Percentiles rank a stretch among this genome's conserved stretches.
These are phyloP conservation scores for Corylus heterophylla DNA, from an alignment of 306 rosid species.

Conservation along the genomic window DNA sequence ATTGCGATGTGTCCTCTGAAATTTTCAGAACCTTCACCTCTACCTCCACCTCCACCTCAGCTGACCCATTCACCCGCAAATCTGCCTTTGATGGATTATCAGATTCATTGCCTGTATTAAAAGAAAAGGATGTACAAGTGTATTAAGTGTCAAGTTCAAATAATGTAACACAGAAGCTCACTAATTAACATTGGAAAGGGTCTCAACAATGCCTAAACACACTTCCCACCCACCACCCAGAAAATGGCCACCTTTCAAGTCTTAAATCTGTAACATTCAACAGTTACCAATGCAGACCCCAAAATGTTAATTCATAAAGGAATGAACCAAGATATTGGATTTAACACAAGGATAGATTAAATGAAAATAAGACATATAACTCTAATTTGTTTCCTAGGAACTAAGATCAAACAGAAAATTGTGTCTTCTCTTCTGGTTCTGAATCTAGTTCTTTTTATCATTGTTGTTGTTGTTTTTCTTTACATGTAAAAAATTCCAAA, in stretches of 20 bases:
- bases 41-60: conserved; percentile 49
- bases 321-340: not conserved
- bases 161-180: not conserved
- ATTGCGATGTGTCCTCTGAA: conserved; percentile 30
- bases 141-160: not conserved
- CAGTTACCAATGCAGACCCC: too few species aligned
- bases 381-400: not conserved
- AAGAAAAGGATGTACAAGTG: not conserved
- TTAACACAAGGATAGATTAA: too few species aligned
- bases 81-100: conserved; percentile 27
- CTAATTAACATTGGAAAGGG: not conserved
- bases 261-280: too few species aligned
- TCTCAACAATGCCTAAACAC: not conserved
- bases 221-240: too few species aligned
- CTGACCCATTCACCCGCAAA: conserved; percentile 38
- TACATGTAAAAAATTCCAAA: too few species aligned
- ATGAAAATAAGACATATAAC: not conserved
- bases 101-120: conserved; percentile 28
- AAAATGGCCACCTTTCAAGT: too few species aligned
- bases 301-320: too few species aligned
- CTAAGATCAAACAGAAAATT: not conserved
- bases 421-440: too few species aligned
- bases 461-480: too few species aligned
- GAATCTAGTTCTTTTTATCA: too few species aligned
- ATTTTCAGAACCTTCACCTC: conserved; percentile 46